Percentiles rank a stretch among this genome's conserved stretches.
These are phyloP conservation scores for Pythium phragmitis DNA, from an alignment of 352 stramenopile genomes.

Conservation along the genomic window DNA sequence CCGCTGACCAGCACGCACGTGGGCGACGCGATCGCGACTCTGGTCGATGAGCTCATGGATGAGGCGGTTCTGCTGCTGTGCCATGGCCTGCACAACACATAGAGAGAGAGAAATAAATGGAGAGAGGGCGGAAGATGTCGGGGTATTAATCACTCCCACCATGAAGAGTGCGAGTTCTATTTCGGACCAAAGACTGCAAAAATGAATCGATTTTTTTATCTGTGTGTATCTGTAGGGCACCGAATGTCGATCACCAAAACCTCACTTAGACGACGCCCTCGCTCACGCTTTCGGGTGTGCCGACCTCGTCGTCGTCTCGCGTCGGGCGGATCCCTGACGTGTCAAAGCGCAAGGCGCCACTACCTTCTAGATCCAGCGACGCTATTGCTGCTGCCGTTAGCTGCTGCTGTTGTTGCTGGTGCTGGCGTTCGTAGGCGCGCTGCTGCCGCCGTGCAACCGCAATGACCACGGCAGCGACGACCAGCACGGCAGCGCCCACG, in stretches of 20 bases:
- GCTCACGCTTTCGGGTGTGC: constrained; percentile 15
- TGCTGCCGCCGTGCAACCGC: constrained; percentile 23
- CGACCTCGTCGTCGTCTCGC: constrained; percentile 12
- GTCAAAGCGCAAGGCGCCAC: neutral
- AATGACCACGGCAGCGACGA: constrained; percentile 22
- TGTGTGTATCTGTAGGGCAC: neutral
- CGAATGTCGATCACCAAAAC: neutral
- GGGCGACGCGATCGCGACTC: constrained; percentile 52
- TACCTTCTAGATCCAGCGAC: constrained; percentile 4
- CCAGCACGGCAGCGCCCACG: constrained; percentile 14
- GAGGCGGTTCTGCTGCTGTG: constrained; percentile 38
- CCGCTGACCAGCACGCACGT: constrained; percentile 52
- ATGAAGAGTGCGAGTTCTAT: constrained; percentile 8
- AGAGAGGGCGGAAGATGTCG: neutral
- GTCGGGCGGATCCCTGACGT: constrained; percentile 1
- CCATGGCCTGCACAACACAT: neutral
- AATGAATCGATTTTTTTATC: neutral
- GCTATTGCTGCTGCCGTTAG: neutral
- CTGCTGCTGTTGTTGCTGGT: neutral
- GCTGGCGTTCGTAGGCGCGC: constrained; percentile 21
- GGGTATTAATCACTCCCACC: neutral
- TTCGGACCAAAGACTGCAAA: constrained; percentile 6
- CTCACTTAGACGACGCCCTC: constrained; percentile 23
- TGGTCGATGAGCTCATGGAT: constrained; percentile 62
- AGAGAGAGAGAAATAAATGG: neutral